Conservation (phyloP, 345 rosid genomes). For the Acer saccharum region DNA sequence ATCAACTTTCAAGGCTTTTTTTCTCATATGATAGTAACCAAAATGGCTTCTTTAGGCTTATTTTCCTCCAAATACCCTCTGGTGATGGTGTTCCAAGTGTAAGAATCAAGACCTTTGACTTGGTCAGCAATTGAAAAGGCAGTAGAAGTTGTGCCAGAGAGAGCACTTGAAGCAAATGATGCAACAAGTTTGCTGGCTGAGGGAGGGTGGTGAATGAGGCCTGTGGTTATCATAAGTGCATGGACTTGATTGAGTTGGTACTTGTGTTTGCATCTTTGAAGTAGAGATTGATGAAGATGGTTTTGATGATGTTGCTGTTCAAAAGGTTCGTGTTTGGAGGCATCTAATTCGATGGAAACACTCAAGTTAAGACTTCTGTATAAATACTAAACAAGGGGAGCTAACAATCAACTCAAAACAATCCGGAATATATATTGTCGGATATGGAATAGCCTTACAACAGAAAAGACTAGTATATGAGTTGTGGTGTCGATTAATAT, state of each 20-base stretch:
- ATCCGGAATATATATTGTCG: no score
- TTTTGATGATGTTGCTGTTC: not conserved
- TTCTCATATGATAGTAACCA: conserved; percentile 37
- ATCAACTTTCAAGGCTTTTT: conserved; percentile 29
- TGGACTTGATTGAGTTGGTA: conserved; percentile 27
- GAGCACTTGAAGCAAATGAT: not conserved
- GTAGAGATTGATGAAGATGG: not conserved
- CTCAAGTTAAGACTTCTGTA: no score
- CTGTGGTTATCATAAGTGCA: conserved; percentile 24
- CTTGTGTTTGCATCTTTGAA: conserved; percentile 17
- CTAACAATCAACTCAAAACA: no score
- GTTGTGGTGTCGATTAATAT: no score
- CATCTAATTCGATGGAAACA: not conserved
- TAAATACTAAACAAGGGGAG: no score
- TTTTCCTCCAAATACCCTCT: conserved; percentile 27
- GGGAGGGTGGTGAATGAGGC: conserved; percentile 19
- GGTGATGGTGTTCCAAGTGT: conserved; percentile 32
- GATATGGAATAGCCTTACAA: no score
- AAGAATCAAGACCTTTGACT: conserved; percentile 26
- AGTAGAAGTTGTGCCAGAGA: not conserved
- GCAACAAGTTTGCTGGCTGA: conserved; percentile 33
- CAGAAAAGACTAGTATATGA: no score
- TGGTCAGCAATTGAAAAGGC: conserved; percentile 25
- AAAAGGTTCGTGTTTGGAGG: not conserved
- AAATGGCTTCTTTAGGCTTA: conserved; percentile 22